Evolutionary conservation across 129 eudicot species (phyloP).

Genomic region (Logfia minima): DNA sequence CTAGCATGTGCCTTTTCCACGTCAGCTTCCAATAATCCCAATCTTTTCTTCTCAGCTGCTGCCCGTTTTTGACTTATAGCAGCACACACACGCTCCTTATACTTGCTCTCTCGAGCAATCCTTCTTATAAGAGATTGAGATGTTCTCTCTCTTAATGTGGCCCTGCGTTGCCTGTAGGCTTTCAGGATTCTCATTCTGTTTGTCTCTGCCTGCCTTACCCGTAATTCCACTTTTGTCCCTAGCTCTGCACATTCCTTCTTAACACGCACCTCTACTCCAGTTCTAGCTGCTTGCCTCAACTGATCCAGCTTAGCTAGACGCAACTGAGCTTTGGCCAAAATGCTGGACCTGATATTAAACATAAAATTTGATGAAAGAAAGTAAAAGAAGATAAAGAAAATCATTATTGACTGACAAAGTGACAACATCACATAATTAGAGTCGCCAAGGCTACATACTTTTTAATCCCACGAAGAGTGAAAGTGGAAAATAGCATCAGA

Average conservation of each 20-base stretch:
- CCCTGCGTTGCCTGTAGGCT: constrained; percentile 79
- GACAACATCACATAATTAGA: neutral
- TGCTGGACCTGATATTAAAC: constrained; percentile 58
- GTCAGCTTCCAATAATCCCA: constrained; percentile 86
- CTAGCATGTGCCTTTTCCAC: constrained; percentile 79
- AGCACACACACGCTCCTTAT: constrained; percentile 85
- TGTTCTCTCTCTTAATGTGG: constrained; percentile 79
- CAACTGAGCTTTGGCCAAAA: constrained; percentile 82
- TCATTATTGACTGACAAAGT: neutral
- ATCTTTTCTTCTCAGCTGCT: constrained; percentile 86
- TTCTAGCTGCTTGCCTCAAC: constrained; percentile 88
- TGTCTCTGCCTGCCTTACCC: constrained; percentile 86
- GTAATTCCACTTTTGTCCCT: constrained; percentile 77
- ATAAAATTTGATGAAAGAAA: neutral
- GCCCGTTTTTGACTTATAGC: constrained; percentile 89
- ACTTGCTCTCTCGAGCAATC: constrained; percentile 74
- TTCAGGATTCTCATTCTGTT: constrained; percentile 77
- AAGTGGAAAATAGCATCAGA: neutral
- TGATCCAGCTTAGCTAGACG: constrained; percentile 90
- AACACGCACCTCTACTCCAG: constrained; percentile 68
- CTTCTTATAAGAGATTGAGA: constrained; percentile 73
- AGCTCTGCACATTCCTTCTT: constrained; percentile 75
- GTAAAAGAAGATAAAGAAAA: neutral
- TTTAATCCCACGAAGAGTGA: neutral
- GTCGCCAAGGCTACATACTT: neutral